Evolutionary conservation across 495 filamentous ascomycete species (phyloP).

Genomic region (Podospora didyma): DNA sequence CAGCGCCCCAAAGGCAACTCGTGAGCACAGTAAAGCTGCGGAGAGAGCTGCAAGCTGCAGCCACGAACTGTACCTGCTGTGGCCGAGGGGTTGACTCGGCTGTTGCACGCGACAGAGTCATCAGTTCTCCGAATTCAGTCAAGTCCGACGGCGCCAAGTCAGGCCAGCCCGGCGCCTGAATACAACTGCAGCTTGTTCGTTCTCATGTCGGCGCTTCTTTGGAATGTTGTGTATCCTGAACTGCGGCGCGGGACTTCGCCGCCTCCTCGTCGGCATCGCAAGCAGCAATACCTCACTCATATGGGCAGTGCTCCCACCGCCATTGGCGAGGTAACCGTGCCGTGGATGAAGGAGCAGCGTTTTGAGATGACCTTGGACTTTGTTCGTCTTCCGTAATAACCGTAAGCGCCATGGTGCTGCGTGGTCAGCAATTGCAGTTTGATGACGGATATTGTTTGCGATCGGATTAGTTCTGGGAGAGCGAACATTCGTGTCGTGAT

Average conservation of each 20-base stretch:
- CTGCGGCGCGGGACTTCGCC: not conserved
- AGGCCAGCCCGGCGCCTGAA: not conserved
- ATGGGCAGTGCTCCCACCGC: too few species aligned
- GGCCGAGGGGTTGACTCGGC: not conserved
- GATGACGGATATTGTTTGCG: too few species aligned
- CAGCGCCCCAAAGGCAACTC: not conserved
- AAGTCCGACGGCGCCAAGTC: not conserved
- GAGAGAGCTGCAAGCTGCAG: not conserved
- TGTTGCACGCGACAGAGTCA: not conserved
- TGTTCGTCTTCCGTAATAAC: too few species aligned
- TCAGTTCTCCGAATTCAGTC: not conserved
- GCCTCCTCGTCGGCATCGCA: not conserved
- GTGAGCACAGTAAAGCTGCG: not conserved
- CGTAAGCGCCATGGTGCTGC: too few species aligned
- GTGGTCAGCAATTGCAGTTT: too few species aligned
- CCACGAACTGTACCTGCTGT: not conserved
- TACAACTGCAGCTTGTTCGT: not conserved
- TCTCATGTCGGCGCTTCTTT: not conserved
- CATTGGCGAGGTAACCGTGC: too few species aligned
- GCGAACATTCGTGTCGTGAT: too few species aligned
- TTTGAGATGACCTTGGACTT: too few species aligned
- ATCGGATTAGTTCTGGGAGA: too few species aligned
- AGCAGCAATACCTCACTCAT: not conserved
- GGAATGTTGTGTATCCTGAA: not conserved
- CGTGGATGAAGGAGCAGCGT: too few species aligned